Base-by-base conservation (phyloP, 169 alveolate species). In the Plasmodium vinckei region DNA sequence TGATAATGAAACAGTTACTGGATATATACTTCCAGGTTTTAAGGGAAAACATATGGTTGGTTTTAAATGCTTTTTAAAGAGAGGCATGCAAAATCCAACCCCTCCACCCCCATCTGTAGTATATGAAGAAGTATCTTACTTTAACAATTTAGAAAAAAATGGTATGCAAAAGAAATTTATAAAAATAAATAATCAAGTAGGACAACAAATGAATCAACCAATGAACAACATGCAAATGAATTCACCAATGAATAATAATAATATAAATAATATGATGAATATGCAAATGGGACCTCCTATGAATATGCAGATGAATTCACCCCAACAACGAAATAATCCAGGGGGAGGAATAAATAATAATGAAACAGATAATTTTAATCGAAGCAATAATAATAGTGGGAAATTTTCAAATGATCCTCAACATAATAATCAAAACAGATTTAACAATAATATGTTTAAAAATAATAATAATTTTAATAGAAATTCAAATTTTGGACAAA, bases 31-130 rank as follows among this genome's bases (percentile, higher is more conserved):
- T 27, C 89, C 89, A 15, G 89, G 89, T 1, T 77, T 77, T 77
- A 77, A 51, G 15, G 89, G 89, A 56, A 77, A 61, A 44, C 89
- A 77, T 64, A 77, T 77, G 89, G 42, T 77, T 47, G 89, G 89
- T 57, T 77, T 77, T 77, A 77, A 19, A 57, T 77, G 89, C 27
- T 77, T 77, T 64, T 77, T 77, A 77, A 77, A 77, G 57, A 51
- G 89, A 5, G 89, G 89, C 4, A 25, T 21, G 15, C 89, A 77
- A 57, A 77, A 17, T 44, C 89, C 89, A 27, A 17, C 77, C 9
- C 89, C 89, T 0, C 60, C 13, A 25, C 89, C 89, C 2, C 89
- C 89, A 9, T 7, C 89, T 6, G n/a, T 23, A 27, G 47, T 23
- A 49, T 42, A 64, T 19, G 77, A 77, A n/a, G 79, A 77, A 23